Evolutionary conservation across 2,329 filamentous ascomycete species (phyloP).

Genomic region (Fusarium continuum): DNA sequence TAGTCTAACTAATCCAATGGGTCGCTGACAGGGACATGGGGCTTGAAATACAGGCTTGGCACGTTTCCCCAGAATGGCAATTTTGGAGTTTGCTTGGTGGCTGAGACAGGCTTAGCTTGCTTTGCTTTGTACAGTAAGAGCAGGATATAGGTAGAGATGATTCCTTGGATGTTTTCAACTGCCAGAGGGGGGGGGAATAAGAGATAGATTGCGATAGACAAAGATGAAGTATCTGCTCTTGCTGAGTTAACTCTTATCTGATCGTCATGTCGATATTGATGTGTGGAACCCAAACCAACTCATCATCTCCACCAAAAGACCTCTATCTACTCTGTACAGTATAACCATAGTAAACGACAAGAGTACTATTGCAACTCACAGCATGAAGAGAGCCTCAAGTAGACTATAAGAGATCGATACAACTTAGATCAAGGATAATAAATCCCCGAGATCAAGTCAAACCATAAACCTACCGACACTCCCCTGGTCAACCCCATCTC

Average conservation of each 20-base stretch:
- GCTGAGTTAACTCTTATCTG: neutral
- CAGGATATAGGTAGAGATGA: neutral
- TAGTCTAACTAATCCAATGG: slow-evolving; percentile 17
- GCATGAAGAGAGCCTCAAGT: too few species aligned
- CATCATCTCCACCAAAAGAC: slow-evolving; percentile 21
- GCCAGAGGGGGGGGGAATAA: neutral
- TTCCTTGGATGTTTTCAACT: neutral
- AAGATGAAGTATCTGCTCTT: neutral
- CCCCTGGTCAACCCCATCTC: neutral
- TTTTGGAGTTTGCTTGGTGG: slow-evolving; percentile 5
- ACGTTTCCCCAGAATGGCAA: slow-evolving; percentile 32
- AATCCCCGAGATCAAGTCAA: slow-evolving; percentile 4
- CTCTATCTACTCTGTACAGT: neutral
- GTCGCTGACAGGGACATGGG: slow-evolving; percentile 10
- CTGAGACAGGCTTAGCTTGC: slow-evolving; percentile 1
- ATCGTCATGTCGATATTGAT: slow-evolving; percentile 2
- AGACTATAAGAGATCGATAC: neutral
- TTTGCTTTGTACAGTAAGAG: neutral
- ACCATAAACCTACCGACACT: neutral
- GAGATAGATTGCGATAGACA: neutral
- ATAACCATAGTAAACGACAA: neutral
- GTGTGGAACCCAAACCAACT: slow-evolving; percentile 28
- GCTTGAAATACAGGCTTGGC: slow-evolving; percentile 34
- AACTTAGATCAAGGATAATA: neutral
- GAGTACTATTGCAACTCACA: too few species aligned